These are phyloP conservation scores for Solanum phureja DNA, from an alignment of 257 asterid genomes.

Conservation along the genomic window DNA sequence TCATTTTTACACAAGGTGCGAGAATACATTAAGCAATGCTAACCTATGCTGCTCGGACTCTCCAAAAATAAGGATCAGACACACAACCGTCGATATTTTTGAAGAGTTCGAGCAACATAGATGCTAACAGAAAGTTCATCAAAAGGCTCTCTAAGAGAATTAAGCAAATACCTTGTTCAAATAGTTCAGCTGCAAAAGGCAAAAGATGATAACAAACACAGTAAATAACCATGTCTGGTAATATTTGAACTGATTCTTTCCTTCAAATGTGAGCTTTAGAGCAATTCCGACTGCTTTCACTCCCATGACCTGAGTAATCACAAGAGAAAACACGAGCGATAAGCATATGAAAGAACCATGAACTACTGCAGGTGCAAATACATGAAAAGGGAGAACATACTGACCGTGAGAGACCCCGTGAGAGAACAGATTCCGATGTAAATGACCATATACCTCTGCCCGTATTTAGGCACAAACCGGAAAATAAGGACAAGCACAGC, in stretches of 20 bases:
- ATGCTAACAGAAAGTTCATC: not conserved
- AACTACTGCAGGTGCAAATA: not conserved
- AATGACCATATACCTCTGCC: slow-evolving; percentile 61
- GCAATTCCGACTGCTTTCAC: slow-evolving; percentile 76
- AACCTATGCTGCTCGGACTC: not conserved
- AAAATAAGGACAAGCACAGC: slow-evolving; percentile 36
- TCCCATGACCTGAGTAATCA: slow-evolving; percentile 46
- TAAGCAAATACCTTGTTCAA: slow-evolving; percentile 45
- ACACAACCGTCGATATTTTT: not conserved
- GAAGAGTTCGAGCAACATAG: not conserved
- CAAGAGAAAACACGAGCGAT: not conserved
- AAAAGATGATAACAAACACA: slow-evolving; percentile 30
- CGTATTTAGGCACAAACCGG: slow-evolving; percentile 55
- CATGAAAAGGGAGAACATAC: not conserved
- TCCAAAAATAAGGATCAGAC: not conserved
- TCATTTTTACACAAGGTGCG: not conserved
- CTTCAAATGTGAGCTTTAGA: slow-evolving; percentile 42
- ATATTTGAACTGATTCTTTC: slow-evolving; percentile 53
- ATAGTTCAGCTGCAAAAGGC: slow-evolving; percentile 52
- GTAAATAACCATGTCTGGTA: slow-evolving; percentile 64
- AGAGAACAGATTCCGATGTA: slow-evolving; percentile 86
- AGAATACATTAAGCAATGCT: not conserved
- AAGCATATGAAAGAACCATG: not conserved
- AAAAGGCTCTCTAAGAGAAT: not conserved
- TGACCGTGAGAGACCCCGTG: slow-evolving; percentile 78